Percentiles rank a stretch among this genome's conserved stretches.
phyloP scores from a whole-genome alignment of 176 grass and related monocot genomes.

The Paspalum vaginatum region DNA sequence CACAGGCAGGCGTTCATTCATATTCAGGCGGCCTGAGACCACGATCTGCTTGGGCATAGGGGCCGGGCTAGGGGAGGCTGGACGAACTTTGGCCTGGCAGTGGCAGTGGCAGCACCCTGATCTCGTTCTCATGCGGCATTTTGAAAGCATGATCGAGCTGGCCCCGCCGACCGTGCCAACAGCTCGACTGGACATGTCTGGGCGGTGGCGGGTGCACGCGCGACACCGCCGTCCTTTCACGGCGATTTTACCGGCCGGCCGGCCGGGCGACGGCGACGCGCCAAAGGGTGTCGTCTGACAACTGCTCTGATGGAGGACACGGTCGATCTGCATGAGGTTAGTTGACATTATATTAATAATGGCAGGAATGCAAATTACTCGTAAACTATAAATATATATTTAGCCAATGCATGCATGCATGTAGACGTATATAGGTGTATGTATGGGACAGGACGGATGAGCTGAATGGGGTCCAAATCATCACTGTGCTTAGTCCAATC shows the following conservation, averaged over 20 bases:
- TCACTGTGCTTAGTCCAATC: neutral
- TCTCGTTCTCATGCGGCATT: constrained; percentile 39
- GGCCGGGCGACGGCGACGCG: neutral
- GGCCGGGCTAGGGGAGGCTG: no score
- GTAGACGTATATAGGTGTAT: no score
- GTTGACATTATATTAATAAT: neutral
- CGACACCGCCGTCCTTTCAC: constrained; percentile 44
- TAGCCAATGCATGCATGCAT: neutral
- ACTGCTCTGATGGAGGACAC: no score
- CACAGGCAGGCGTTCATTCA: no score
- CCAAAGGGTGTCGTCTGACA: neutral
- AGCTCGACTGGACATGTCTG: constrained; percentile 46
- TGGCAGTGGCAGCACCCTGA: no score
- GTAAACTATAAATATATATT: neutral
- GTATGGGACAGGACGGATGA: neutral
- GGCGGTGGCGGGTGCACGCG: constrained; percentile 27
- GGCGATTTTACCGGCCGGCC: constrained; percentile 26
- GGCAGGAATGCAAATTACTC: no score
- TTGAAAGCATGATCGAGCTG: constrained; percentile 33
- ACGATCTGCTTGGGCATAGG: no score
- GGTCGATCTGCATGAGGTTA: neutral
- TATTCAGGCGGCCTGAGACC: no score
- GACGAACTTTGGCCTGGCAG: no score
- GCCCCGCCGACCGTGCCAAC: constrained; percentile 31
- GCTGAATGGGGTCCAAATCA: neutral